Percentiles rank a stretch among this genome's conserved stretches.
These are phyloP conservation scores for Hypoxylon trugodes DNA, from an alignment of 495 filamentous ascomycete genomes.

Conservation along the genomic window DNA sequence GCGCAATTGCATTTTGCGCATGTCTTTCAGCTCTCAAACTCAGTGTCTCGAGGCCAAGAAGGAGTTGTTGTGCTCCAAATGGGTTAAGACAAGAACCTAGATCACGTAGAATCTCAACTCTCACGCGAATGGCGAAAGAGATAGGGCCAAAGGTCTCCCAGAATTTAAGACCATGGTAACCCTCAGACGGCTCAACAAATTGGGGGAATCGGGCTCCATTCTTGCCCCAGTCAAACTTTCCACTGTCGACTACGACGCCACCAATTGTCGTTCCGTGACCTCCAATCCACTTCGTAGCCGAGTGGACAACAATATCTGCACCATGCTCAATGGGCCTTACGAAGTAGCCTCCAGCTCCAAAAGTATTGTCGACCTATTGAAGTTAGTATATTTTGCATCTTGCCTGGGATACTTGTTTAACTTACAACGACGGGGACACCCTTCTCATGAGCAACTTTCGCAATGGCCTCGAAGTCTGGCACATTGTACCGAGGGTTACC, in stretches of 20 bases:
- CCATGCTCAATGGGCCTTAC: conserved; percentile 90
- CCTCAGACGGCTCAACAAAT: conserved; percentile 88
- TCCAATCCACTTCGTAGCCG: conserved; percentile 98
- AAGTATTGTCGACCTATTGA: conserved; percentile 88
- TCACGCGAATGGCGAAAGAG: conserved; percentile 81
- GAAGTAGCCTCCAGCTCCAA: conserved; percentile 95
- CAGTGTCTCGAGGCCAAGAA: conserved; percentile 91
- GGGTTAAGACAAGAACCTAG: conserved; percentile 86
- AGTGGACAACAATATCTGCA: conserved; percentile 94
- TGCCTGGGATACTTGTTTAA: conserved; percentile 25
- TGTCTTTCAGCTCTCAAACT: conserved; percentile 87
- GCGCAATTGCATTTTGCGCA: conserved; percentile 80
- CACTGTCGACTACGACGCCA: conserved; percentile 88
- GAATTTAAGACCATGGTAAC: conserved; percentile 97
- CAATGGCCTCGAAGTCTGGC: conserved; percentile 86
- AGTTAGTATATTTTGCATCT: conserved; percentile 9
- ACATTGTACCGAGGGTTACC: conserved; percentile 97
- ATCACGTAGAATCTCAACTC: conserved; percentile 85
- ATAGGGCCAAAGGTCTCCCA: conserved; percentile 93
- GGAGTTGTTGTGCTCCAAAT: conserved; percentile 93
- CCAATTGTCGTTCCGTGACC: conserved; percentile 96
- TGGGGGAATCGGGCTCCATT: conserved; percentile 89
- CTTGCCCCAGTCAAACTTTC: conserved; percentile 97
- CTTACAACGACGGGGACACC: conserved; percentile 85
- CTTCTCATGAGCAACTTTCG: conserved; percentile 78